Base-by-base conservation (phyloP, 805 yeast species). In the Hagleromyces aurorensis region DNA sequence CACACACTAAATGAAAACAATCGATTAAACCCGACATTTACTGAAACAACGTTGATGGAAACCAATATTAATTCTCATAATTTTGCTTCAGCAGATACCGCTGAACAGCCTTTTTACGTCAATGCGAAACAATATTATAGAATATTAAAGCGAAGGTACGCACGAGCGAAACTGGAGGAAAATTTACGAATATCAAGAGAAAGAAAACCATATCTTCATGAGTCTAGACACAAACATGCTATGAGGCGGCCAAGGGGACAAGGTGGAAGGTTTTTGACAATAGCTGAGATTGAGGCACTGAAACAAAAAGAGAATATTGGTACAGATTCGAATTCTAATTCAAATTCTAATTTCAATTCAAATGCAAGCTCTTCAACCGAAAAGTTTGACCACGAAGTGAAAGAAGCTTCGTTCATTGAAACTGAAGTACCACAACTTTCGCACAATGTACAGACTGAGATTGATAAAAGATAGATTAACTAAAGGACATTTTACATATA, bases 221-320 rank as follows among this genome's bases (percentile, higher is more conserved):
- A 91, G 58, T 84, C 96, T 12, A 70, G 99, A 47, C 99, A 91
- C 56, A 89, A 91, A 55, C 99, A 91, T 56, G 99, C 99, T 3
- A 91, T 91, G 98, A 72, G 97, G 52, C 72, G 99, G 55, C 97
- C 98, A 10, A 74, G 99, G 46, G 99, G 99, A 16, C 97, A 91
- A 61, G 98, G 98, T 18, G 99, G 99, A 5, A 67, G 99, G 37
- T 91, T 91, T 44, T 61, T 91, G 36, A 91, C 99, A 1, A 96
- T 97, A 9, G 94, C 95, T 7, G 83, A 73, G 40, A 79, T 72
- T 25, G 78, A 72, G 8, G 78, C 69, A 38, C 60, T 69, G 33
- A 80, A 75, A 29, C 53, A 30, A 50, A 43, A 43, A 51, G 47
- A 29, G 48, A n/a, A n/a, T n/a, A n/a, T n/a, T n/a, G n/a, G n/a